A percentile compares a stretch with the other conserved stretches of the same genome.
Conservation (phyloP, 768 basidiomycete species). For the Gymnopilus dilepis region DNA sequence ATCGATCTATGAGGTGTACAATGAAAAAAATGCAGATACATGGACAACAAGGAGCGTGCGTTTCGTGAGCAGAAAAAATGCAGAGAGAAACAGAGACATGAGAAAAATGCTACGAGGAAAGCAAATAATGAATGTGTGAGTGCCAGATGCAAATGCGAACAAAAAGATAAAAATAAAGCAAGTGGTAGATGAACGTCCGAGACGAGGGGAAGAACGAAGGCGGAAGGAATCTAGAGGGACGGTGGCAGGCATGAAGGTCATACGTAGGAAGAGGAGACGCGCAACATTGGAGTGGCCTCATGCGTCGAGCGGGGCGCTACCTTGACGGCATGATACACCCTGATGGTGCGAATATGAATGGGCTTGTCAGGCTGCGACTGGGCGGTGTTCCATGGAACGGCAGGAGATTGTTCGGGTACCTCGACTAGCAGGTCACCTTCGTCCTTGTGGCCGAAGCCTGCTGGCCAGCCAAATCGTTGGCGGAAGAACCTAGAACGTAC, state of each 20-base stretch:
- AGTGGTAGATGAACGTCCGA: background rate
- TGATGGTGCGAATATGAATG: conserved; percentile 55
- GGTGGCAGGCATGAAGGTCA: too few relatives aligned
- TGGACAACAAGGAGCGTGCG: background rate
- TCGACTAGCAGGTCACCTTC: conserved; percentile 25
- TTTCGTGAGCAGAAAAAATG: background rate
- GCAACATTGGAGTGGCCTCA: background rate
- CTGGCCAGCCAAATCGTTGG: conserved; percentile 72
- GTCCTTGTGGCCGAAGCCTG: conserved; percentile 34
- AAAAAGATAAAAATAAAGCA: background rate
- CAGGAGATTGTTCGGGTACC: background rate
- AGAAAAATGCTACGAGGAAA: background rate
- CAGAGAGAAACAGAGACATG: background rate
- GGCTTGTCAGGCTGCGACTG: conserved; percentile 40
- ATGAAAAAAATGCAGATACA: background rate
- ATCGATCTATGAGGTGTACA: background rate
- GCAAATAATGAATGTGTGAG: background rate
- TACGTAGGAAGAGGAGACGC: background rate
- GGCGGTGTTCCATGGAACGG: conserved; percentile 1
- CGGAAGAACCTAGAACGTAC: conserved; percentile 61
- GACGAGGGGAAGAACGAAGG: background rate
- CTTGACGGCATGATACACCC: conserved; percentile 58
- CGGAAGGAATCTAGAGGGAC: too few relatives aligned
- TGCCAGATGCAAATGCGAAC: conserved; percentile 2
- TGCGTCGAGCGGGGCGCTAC: background rate